phyloP scores from a whole-genome alignment of 2,329 filamentous ascomycete species.

The Westerdykella aurantiaca region DNA sequence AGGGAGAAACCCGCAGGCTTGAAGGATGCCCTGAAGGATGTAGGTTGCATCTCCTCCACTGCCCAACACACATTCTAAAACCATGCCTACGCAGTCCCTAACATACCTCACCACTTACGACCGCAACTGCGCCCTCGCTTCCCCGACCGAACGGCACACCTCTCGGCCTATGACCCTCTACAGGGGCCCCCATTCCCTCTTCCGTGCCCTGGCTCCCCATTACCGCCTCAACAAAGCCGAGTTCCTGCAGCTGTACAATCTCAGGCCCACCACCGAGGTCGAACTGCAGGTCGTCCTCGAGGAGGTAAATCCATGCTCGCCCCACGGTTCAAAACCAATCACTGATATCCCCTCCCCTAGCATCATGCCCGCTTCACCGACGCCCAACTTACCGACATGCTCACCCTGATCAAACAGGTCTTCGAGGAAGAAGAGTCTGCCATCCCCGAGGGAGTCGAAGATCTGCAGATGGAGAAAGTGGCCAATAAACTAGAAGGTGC shows the following conservation, averaged over 20 bases:
- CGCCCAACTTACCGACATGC: conserved; percentile 24
- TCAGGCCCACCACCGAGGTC: conserved; percentile 26
- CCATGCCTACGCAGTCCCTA: conserved; percentile 38
- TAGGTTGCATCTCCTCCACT: conserved; percentile 28
- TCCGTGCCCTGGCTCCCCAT: conserved; percentile 24
- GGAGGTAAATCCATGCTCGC: conserved; percentile 20
- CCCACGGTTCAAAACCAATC: neutral
- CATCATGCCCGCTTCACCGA: conserved; percentile 27
- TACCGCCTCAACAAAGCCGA: conserved; percentile 35
- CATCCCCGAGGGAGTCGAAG: conserved; percentile 25
- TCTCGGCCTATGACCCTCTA: conserved; percentile 30
- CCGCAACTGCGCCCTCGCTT: conserved; percentile 12
- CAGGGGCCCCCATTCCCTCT: conserved; percentile 27
- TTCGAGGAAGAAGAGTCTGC: conserved; percentile 28
- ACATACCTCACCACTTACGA: conserved; percentile 38
- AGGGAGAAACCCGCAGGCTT: conserved; percentile 49
- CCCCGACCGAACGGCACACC: conserved; percentile 14
- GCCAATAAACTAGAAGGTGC: conserved; percentile 25
- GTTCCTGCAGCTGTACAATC: conserved; percentile 36
- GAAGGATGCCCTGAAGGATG: conserved; percentile 58
- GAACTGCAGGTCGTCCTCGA: conserved; percentile 33
- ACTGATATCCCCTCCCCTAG: conserved; percentile 8
- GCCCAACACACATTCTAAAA: conserved; percentile 3
- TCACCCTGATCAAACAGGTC: conserved; percentile 19
- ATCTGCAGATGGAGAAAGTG: conserved; percentile 23